These are phyloP conservation scores for Protoeuglena noctilucae DNA, from an alignment of 139 green algal species.

Conservation along the genomic window DNA sequence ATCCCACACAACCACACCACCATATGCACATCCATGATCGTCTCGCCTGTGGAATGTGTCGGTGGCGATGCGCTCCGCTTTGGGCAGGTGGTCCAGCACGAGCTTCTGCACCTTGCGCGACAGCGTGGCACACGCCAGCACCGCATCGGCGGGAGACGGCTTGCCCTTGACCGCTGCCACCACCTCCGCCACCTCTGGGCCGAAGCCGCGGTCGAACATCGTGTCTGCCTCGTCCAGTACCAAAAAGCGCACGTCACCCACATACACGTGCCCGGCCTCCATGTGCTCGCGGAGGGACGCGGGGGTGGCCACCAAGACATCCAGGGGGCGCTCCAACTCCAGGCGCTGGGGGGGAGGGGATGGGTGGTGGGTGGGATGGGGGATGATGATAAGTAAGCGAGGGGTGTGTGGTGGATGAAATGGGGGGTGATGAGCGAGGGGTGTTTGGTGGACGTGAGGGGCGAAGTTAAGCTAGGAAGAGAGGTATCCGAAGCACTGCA, in stretches of 20 bases:
- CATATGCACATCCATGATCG: conserved; percentile 3
- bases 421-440: not conserved
- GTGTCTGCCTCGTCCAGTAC: conserved; percentile 97
- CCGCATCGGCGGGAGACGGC: conserved; percentile 25
- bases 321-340: conserved; percentile 41
- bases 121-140: conserved; percentile 86
- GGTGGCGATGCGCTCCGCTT: not conserved
- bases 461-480: not conserved
- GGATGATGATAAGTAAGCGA: conserved; percentile 3
- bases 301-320: conserved; percentile 78
- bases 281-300: conserved; percentile 62
- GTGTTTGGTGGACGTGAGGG: not conserved
- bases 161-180: conserved; percentile 43
- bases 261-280: conserved; percentile 54
- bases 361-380: conserved; percentile 6
- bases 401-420: conserved; percentile 9
- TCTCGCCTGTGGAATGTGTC: too few species aligned
- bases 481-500: not conserved
- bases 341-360: conserved; percentile 26
- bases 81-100: not conserved
- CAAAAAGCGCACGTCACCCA: conserved; percentile 52
- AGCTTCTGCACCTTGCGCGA: conserved; percentile 32
- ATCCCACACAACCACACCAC: conserved; percentile 13
- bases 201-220: conserved; percentile 65
- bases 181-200: conserved; percentile 49